Conservation (phyloP, 1,284 basidiomycete genomes). For the Pterulicium gracile region DNA sequence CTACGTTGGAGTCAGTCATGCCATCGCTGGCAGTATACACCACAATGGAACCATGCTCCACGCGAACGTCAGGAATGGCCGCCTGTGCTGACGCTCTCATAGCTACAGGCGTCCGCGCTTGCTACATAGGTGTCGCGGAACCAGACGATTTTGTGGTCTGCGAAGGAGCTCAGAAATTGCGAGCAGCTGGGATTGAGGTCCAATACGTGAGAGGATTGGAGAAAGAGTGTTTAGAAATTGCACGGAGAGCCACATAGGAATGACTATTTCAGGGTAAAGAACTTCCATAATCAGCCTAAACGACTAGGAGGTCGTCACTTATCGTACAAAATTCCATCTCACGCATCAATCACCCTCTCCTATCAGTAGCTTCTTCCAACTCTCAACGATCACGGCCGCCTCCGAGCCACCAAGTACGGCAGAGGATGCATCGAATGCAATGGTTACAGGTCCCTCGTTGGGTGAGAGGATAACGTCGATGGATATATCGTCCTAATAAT, state of each 20-base stretch:
- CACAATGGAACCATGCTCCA: conserved; percentile 94
- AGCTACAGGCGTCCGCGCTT: conserved; percentile 56
- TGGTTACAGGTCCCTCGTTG: conserved; percentile 21
- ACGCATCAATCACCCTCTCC: neutral
- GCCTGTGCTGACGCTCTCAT: conserved; percentile 87
- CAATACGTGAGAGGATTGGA: conserved; percentile 65
- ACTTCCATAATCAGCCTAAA: neutral
- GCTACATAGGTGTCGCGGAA: conserved; percentile 87
- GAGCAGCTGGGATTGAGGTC: conserved; percentile 69
- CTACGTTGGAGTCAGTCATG: conserved; percentile 37
- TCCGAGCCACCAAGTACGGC: conserved; percentile 19
- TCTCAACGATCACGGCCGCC: conserved; percentile 20
- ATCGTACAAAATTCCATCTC: neutral
- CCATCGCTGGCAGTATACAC: conserved; percentile 73
- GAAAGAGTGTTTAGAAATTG: conserved; percentile 66
- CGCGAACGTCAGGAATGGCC: conserved; percentile 78
- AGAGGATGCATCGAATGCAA: conserved; percentile 29
- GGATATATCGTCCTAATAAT: conserved; percentile 32
- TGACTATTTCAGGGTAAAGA: neutral
- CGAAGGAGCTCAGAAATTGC: conserved; percentile 74
- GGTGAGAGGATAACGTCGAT: conserved; percentile 27
- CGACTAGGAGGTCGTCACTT: neutral
- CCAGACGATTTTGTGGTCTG: conserved; percentile 94
- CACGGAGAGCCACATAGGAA: conserved; percentile 27
- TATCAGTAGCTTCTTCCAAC: conserved; percentile 13